phyloP scores from a whole-genome alignment of 1,139 yeast species.

The Pneumocystis jirovecii region DNA sequence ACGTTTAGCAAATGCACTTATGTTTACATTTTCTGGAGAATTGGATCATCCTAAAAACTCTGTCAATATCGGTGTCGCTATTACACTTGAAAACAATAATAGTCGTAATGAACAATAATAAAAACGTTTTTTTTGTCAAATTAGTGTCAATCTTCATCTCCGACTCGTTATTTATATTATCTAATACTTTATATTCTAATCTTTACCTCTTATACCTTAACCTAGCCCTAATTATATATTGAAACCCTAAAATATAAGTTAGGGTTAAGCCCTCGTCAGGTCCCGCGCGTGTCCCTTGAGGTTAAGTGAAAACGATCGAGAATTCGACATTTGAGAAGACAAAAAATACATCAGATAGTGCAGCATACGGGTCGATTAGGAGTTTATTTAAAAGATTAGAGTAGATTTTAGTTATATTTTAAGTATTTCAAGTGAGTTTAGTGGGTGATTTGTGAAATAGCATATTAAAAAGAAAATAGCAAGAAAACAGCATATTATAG shows the following conservation, averaged over 20 bases:
- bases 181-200: too few relatives aligned
- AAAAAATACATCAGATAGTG: too few relatives aligned
- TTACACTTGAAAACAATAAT: background rate
- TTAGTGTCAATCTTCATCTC: background rate
- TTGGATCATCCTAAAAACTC: background rate
- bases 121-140: background rate
- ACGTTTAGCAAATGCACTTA: conserved; percentile 26
- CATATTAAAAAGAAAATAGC: background rate
- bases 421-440: background rate
- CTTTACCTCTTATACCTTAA: too few relatives aligned
- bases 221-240: too few relatives aligned
- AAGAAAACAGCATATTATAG: background rate
- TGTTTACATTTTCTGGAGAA: background rate
- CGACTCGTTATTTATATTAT: too few relatives aligned
- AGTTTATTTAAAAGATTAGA: background rate
- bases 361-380: background rate
- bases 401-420: too few relatives aligned
- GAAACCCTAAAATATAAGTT: too few relatives aligned
- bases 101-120: background rate
- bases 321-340: too few relatives aligned
- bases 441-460: too few relatives aligned
- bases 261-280: too few relatives aligned
- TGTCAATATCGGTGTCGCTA: background rate
- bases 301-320: too few relatives aligned
- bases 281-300: too few relatives aligned